These are phyloP conservation scores for Bruguiera sexangula DNA, from an alignment of 345 rosid species.

Conservation along the genomic window DNA sequence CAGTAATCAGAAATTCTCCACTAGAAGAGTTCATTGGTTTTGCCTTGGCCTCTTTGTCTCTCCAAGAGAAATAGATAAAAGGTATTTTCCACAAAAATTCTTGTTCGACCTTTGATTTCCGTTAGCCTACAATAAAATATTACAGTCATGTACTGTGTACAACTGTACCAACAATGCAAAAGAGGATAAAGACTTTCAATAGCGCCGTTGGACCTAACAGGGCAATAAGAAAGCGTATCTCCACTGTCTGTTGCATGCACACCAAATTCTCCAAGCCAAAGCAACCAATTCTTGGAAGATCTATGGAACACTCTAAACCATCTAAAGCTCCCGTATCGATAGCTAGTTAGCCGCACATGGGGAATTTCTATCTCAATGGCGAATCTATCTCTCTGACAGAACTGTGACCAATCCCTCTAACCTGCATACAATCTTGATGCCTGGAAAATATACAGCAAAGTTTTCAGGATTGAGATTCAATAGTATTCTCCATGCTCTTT, in stretches of 20 bases:
- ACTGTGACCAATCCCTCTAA: conserved; percentile 62
- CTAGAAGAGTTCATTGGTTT: conserved; percentile 40
- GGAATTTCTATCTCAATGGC: conserved; percentile 19
- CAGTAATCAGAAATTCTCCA: conserved; percentile 33
- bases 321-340: not conserved
- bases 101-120: conserved; percentile 1
- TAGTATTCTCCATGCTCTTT: conserved; percentile 57
- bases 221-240: conserved; percentile 29
- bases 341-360: not conserved
- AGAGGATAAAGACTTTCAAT: conserved; percentile 23
- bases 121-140: conserved; percentile 8
- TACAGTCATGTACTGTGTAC: conserved; percentile 10
- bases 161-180: conserved; percentile 7
- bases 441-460: conserved; percentile 48
- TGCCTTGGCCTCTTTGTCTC: conserved; percentile 16
- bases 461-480: conserved; percentile 49
- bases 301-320: not conserved
- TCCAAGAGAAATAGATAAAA: conserved; percentile 16
- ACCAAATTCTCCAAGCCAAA: conserved; percentile 45
- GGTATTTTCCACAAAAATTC: conserved; percentile 7
- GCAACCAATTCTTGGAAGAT: conserved; percentile 23
- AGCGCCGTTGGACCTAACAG: conserved; percentile 37
- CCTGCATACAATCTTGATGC: conserved; percentile 59
- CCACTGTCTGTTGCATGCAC: conserved; percentile 24
- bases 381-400: conserved; percentile 34